Base-by-base conservation (phyloP, 371 early-diverging fungal species). In the Globomyces sp. region DNA sequence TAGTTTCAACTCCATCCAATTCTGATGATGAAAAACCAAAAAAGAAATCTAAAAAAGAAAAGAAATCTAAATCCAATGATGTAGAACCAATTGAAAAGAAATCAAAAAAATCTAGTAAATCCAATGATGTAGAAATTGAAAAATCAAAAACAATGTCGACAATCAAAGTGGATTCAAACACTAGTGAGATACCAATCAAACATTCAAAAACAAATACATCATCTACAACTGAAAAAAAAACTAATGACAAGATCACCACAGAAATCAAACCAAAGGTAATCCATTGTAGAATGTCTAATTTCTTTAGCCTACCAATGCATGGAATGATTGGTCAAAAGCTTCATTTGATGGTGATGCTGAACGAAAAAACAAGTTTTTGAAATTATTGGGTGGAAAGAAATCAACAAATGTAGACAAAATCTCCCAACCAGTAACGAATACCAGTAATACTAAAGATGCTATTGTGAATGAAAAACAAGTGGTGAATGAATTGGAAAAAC, bases 271-370 rank as follows among this genome's bases (percentile, higher is more conserved):
- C 49, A 49, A 34, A 11, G 49, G 49, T 24, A 24, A 24, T 24
- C 24, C 24, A 24, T 24, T 24, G 24, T 24, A 24, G 24, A 24
- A 24, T 24, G 24, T 24, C 0, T 24, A 24, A 24, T 24, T 24
- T 24, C 24, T 24, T 24, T 24, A 24, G 24, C 24, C 24, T 24
- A 24, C 61, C 6, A 44, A 5, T 8, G 48, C 61, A 60, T 60
- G 61, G 61, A 60, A 60, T 37, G 61, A 60, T 37, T 60, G 61
- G 61, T 39, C 61, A 36, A 48, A 46, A 50, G 43, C 61, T 49
- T 42, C 34, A 10, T 60, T 60, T 44, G 48, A 60, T 48, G 61
- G 61, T 4, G 61, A 60, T 49, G 61, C 46, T 9, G 61, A 46
- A 4, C 61, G 61, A 39, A 60, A 60, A 60, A 60, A 50, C 45